Evolutionary conservation across 2,329 filamentous ascomycete genomes (phyloP).

Genomic region (Gaeumannomyces sp.): DNA sequence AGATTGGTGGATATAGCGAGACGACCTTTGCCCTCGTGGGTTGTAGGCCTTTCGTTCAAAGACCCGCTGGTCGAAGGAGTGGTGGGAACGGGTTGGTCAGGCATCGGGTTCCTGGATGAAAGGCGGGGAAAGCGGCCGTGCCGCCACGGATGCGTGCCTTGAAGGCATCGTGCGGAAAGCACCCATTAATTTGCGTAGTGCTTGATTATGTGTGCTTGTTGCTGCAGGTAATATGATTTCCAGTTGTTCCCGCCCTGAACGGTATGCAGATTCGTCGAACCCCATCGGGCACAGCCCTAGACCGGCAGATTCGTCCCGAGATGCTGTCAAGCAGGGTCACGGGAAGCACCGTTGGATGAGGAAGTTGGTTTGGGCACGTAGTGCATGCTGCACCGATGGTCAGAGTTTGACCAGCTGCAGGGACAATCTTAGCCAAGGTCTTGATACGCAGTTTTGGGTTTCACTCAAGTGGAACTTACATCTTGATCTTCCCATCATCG

Average conservation of each 20-base stretch:
- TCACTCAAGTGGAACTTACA: slow-evolving; percentile 52
- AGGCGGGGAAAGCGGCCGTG: not conserved
- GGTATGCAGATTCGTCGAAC: not conserved
- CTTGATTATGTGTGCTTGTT: not conserved
- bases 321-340: not conserved
- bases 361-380: not conserved
- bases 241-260: not conserved
- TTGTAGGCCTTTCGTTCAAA: not conserved
- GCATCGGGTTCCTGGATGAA: not conserved
- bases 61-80: not conserved
- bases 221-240: not conserved
- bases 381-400: not conserved
- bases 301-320: not conserved
- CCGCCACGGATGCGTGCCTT: not conserved
- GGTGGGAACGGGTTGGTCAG: not conserved
- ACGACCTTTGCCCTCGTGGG: not conserved
- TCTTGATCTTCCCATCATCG: slow-evolving; percentile 77
- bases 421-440: not conserved
- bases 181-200: not conserved
- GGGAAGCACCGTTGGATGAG: not conserved
- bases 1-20: not conserved
- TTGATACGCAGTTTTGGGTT: not conserved
- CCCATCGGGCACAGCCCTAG: not conserved
- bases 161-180: not conserved
- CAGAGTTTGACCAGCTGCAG: slow-evolving; percentile 4